A percentile compares a stretch with the other conserved stretches of the same genome.
phyloP scores from a whole-genome alignment of 1,284 basidiomycete species.

The Lentinus polychrous region DNA sequence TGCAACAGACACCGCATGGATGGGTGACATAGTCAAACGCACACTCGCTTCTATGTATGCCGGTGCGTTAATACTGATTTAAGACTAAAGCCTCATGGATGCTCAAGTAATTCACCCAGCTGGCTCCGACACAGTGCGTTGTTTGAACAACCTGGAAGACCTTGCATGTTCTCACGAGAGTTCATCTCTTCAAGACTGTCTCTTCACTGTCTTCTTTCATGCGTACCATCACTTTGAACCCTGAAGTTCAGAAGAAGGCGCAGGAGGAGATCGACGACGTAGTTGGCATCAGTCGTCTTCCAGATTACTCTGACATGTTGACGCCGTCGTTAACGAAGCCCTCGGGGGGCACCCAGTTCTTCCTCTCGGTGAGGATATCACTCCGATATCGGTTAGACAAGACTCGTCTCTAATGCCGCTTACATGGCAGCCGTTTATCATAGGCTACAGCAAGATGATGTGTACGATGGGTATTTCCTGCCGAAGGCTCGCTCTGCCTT shows the following conservation, averaged over 20 bases:
- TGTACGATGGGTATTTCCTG: conserved; percentile 14
- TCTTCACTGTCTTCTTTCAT: conserved; percentile 14
- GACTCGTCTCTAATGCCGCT: neutral
- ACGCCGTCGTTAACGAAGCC: conserved; percentile 14
- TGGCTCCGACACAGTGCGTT: conserved; percentile 2
- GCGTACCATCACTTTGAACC: conserved; percentile 17
- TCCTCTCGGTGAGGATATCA: conserved; percentile 7
- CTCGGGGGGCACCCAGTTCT: conserved; percentile 14
- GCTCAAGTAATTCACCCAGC: neutral
- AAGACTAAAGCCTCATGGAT: neutral
- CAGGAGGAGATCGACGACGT: conserved; percentile 23
- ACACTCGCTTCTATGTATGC: conserved; percentile 6
- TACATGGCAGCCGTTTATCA: neutral
- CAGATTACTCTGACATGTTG: conserved; percentile 12
- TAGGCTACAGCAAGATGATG: conserved; percentile 11
- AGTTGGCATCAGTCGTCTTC: conserved; percentile 12
- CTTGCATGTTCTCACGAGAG: conserved; percentile 12
- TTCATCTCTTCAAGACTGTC: conserved; percentile 15
- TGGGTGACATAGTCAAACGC: conserved; percentile 2
- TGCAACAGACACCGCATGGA: neutral
- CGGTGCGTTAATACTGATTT: neutral
- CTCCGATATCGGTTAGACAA: neutral
- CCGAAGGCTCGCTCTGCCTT: conserved; percentile 15
- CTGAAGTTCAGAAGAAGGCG: conserved; percentile 15
- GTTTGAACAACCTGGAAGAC: neutral